Evolutionary conservation across 2,329 filamentous ascomycete genomes (phyloP).

Genomic region (Diaporthe destruens): DNA sequence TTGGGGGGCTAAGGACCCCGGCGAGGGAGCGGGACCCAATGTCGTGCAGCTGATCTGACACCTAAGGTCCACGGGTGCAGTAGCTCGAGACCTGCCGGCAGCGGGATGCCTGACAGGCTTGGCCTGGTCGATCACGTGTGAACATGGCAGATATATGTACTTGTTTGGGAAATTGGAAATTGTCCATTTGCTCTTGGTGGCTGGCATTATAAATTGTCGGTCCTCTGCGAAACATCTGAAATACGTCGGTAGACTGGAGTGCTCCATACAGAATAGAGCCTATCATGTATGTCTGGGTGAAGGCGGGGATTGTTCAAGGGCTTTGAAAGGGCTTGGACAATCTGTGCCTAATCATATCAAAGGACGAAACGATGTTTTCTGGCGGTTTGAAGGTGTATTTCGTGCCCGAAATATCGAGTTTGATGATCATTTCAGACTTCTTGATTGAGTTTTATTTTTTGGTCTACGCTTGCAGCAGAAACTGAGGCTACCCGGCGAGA

Average conservation of each 20-base stretch:
- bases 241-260: no score
- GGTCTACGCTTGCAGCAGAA: neutral
- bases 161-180: neutral
- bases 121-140: neutral
- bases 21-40: neutral
- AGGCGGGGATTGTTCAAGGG: no score
- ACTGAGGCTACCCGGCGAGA: neutral
- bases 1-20: conserved; percentile 4
- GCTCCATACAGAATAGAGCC: no score
- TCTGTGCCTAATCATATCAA: no score
- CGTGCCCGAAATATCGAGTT: neutral
- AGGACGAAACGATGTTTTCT: no score
- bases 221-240: neutral
- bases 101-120: neutral
- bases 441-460: no score
- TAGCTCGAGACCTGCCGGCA: conserved; percentile 13
- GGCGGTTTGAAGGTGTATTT: no score
- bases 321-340: no score
- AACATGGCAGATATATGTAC: neutral
- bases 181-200: neutral
- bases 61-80: conserved; percentile 2
- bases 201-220: neutral
- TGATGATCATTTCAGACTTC: no score
- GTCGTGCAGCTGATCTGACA: conserved; percentile 17
- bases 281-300: neutral